Evolutionary conservation across 2,329 filamentous ascomycete species (phyloP), one percentile per base, ranked within the genome.

Genomic region (Exutisphaerella laricina): DNA sequence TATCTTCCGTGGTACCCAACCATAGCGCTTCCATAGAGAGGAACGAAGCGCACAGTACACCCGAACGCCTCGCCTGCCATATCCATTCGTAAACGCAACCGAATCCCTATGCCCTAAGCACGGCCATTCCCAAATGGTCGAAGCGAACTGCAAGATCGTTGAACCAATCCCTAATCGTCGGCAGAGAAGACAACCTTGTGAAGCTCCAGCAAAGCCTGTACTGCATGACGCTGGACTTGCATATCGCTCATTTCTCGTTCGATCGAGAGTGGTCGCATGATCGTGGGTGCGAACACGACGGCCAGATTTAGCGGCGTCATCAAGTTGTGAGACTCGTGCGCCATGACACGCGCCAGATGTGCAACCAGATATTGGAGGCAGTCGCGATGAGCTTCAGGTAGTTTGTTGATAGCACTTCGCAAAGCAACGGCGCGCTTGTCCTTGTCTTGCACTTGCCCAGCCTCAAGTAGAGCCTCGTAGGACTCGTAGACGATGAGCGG

Each of bases 281-380:
- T 94, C 1, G 92, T 98, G 5, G 92, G 92, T 6, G 92, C 92
- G 63, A 98, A 98, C 26, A 98, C 92, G 30, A 98, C 92, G 3
- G 92, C 88, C 48, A 97, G 70, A 62, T 98, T 98, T 68, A 94
- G 86, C 43, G 90, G 86, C 17, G 88, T 95, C 92, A 98, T 98
- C 64, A 96, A 66, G 61, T 97, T 97, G 63, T 94, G 85, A 28
- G 77, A 77, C 62, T 94, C 85, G 51, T 85, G 80, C 55, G 81
- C 75, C 45, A 94, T 85, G 28, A 98, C 90, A 47, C 88, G 80
- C 54, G 82, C 84, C 56, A 98, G 75, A 70, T 98, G 92, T 73
- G 94, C 92, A 63, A 97, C 82, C 48, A 98, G 74, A 64, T 94
- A 96, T 63, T 95, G 88, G 5, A 98, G 78, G 53, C 87, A 90